Conservation (phyloP, 192 early-diverging fungal genomes). For the Polychytrium aggregatum region DNA sequence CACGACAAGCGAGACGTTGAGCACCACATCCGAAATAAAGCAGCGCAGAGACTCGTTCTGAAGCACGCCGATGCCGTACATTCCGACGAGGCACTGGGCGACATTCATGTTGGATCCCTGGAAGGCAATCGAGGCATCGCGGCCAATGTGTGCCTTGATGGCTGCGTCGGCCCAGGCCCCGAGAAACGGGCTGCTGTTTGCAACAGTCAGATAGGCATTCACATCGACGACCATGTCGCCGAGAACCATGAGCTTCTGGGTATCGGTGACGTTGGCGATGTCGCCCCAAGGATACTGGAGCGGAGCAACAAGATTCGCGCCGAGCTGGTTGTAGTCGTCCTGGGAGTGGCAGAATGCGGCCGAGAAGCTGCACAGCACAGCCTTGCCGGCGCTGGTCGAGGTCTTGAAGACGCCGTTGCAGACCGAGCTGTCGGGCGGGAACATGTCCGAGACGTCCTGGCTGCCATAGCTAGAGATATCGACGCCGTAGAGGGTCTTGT, state of each 20-base stretch:
- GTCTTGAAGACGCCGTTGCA: too few relatives aligned
- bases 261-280: neutral
- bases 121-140: conserved; percentile 11
- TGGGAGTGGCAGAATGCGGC: conserved; percentile 11
- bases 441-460: conserved; percentile 19
- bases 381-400: conserved; percentile 4
- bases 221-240: conserved; percentile 22
- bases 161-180: conserved; percentile 8
- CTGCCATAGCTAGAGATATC: neutral
- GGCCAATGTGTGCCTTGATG: conserved; percentile 8
- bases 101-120: conserved; percentile 2
- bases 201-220: conserved; percentile 12
- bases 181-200: conserved; percentile 5
- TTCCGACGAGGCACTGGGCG: conserved; percentile 12
- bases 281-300: conserved; percentile 22
- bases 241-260: conserved; percentile 11
- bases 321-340: neutral
- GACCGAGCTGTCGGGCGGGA: conserved; percentile 4
- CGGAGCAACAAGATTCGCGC: conserved; percentile 4
- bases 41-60: conserved; percentile 17
- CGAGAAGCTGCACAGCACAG: neutral
- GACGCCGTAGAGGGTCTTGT: conserved; percentile 2
- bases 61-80: conserved; percentile 19
- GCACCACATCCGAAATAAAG: conserved; percentile 19
- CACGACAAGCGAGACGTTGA: conserved; percentile 23